phyloP scores from a whole-genome alignment of 768 basidiomycete species.

The Mycena crocata region DNA sequence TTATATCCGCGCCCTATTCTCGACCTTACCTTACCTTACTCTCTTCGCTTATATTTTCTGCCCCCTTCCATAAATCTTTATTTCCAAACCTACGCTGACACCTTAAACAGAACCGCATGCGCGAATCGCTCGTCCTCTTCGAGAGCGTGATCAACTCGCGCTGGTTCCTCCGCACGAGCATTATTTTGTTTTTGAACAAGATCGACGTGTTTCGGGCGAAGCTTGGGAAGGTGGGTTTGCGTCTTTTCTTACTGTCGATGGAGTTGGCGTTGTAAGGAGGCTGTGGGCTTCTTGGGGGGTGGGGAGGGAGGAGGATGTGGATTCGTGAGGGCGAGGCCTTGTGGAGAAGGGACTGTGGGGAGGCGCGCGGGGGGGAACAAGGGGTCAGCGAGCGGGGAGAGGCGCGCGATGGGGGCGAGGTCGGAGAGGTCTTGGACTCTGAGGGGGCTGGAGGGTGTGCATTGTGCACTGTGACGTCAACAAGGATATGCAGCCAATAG shows the following conservation, averaged over 20 bases:
- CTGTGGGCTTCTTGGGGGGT: background rate
- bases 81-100: background rate
- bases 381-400: too few relatives aligned
- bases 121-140: constrained; percentile 79
- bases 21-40: background rate
- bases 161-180: constrained; percentile 76
- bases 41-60: too few relatives aligned
- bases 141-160: constrained; percentile 84
- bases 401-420: too few relatives aligned
- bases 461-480: too few relatives aligned
- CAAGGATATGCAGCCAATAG: too few relatives aligned
- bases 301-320: background rate
- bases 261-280: background rate
- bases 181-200: constrained; percentile 79
- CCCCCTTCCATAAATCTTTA: background rate
- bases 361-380: too few relatives aligned
- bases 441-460: too few relatives aligned
- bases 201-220: constrained; percentile 82
- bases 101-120: constrained; percentile 74
- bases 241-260: background rate
- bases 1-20: background rate
- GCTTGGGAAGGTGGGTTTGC: constrained; percentile 20
- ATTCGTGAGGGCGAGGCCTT: too few relatives aligned
- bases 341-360: too few relatives aligned
- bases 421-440: too few relatives aligned